Evolutionary conservation across 1,284 basidiomycete species (phyloP).

Genomic region (Trichosporon inkin): DNA sequence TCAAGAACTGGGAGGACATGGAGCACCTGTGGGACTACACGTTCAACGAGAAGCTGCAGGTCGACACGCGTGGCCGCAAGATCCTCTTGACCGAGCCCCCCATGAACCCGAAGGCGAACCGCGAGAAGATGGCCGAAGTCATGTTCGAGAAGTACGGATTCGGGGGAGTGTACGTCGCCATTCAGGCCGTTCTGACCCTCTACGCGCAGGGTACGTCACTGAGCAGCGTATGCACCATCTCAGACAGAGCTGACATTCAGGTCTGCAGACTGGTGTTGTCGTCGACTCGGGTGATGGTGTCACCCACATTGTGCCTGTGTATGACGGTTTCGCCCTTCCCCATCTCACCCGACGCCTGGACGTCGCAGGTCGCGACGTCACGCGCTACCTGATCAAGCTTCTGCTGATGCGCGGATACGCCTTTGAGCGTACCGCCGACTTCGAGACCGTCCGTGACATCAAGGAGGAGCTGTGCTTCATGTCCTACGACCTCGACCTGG

Average conservation of each 20-base stretch:
- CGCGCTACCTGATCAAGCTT: constrained; percentile 96
- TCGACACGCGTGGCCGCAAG: constrained; percentile 84
- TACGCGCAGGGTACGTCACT: constrained; percentile 83
- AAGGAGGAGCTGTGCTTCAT: constrained; percentile 99
- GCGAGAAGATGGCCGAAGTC: constrained; percentile 91
- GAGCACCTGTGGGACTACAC: constrained; percentile 97
- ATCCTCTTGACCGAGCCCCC: constrained; percentile 97
- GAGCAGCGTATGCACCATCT: too few species aligned
- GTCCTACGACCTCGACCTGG: constrained; percentile 92
- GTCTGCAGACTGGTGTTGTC: constrained; percentile 95
- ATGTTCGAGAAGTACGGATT: constrained; percentile 99
- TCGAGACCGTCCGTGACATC: constrained; percentile 96
- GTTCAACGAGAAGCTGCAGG: constrained; percentile 88
- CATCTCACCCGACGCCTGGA: constrained; percentile 91
- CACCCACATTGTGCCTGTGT: constrained; percentile 97
- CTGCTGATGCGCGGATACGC: constrained; percentile 97
- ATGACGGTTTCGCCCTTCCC: constrained; percentile 91
- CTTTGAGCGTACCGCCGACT: constrained; percentile 98
- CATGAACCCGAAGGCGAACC: constrained; percentile 94
- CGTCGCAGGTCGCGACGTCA: constrained; percentile 96
- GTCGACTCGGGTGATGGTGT: constrained; percentile 99
- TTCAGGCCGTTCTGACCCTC: constrained; percentile 95
- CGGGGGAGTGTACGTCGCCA: constrained; percentile 92
- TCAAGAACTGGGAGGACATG: constrained; percentile 99
- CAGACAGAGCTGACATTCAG: constrained; percentile 51